Percentiles rank a stretch among this genome's conserved stretches.
phyloP scores from a whole-genome alignment of 2,329 filamentous ascomycete species.

The Cadophora sp. region DNA sequence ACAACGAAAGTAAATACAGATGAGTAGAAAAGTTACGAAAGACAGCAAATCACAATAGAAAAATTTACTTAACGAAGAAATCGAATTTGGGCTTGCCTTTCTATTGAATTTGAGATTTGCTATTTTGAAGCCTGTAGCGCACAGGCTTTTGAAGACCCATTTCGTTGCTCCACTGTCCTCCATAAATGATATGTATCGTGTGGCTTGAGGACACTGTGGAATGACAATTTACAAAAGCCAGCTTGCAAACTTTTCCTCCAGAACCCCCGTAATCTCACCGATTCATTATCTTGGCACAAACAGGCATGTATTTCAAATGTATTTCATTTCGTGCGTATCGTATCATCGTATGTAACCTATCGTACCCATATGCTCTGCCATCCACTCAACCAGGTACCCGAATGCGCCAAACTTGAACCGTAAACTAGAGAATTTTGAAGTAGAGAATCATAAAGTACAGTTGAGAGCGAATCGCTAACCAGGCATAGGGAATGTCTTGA shows the following conservation, averaged over 20 bases:
- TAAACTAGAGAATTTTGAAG: too few relatives aligned
- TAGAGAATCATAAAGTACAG: background rate
- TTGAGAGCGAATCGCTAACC: slow-evolving; percentile 15
- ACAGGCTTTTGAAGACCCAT: too few relatives aligned
- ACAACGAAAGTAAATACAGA: too few relatives aligned
- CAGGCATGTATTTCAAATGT: slow-evolving; percentile 25
- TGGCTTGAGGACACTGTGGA: background rate
- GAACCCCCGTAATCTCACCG: background rate
- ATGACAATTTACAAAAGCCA: background rate
- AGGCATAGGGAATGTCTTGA: slow-evolving; percentile 18
- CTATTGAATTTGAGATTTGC: too few relatives aligned
- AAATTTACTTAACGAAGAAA: too few relatives aligned
- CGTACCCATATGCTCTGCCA: background rate
- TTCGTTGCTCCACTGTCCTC: too few relatives aligned
- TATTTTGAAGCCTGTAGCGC: too few relatives aligned
- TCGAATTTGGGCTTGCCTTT: too few relatives aligned
- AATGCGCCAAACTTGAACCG: background rate
- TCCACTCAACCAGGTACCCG: background rate
- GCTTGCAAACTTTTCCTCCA: too few relatives aligned
- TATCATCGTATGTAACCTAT: background rate
- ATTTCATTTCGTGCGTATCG: slow-evolving; percentile 8
- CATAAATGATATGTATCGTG: too few relatives aligned
- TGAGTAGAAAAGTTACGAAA: too few relatives aligned
- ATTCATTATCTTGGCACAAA: slow-evolving; percentile 11
- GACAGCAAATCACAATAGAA: too few relatives aligned